A percentile compares a stretch with the other conserved stretches of the same genome.
These are phyloP conservation scores for Rugonectria rugulosa DNA, from an alignment of 2,329 filamentous ascomycete genomes.

Conservation along the genomic window DNA sequence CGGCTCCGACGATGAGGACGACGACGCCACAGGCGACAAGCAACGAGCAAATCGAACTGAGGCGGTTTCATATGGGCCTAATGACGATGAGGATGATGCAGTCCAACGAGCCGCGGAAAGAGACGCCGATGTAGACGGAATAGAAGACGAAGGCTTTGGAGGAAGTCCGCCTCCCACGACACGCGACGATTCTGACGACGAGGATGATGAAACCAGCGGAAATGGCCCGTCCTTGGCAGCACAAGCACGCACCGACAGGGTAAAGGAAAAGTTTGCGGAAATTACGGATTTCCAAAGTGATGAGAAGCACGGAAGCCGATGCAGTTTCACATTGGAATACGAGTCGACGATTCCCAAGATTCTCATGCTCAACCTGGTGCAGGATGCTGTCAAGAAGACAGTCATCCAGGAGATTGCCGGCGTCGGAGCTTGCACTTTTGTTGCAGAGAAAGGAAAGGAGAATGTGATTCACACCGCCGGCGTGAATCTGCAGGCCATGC, in stretches of 20 bases:
- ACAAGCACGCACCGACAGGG: constrained; percentile 66
- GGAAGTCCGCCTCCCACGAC: constrained; percentile 53
- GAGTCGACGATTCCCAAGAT: constrained; percentile 84
- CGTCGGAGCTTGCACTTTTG: constrained; percentile 74
- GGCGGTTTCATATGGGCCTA: constrained; percentile 87
- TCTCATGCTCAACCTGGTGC: constrained; percentile 89
- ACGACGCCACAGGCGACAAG: constrained; percentile 79
- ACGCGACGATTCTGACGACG: constrained; percentile 47
- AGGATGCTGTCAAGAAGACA: constrained; percentile 78
- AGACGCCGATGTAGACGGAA: constrained; percentile 64
- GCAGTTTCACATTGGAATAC: constrained; percentile 84
- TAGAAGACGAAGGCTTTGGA: constrained; percentile 61
- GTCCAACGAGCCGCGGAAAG: constrained; percentile 70
- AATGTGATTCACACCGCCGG: constrained; percentile 80
- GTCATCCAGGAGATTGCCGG: constrained; percentile 87
- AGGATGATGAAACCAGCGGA: constrained; percentile 44
- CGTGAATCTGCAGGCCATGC: constrained; percentile 90
- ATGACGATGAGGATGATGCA: constrained; percentile 88
- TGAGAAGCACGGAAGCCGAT: constrained; percentile 74
- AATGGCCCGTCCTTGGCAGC: constrained; percentile 49
- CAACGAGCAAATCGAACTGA: constrained; percentile 78
- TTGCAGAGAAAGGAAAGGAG: constrained; percentile 63
- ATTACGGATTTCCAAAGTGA: constrained; percentile 84
- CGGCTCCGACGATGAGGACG: constrained; percentile 70
- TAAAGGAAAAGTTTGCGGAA: constrained; percentile 70